A percentile compares a stretch with the other conserved stretches of the same genome.
phyloP scores from a whole-genome alignment of 2,329 filamentous ascomycete genomes.

The Penicillium brevicompactum region DNA sequence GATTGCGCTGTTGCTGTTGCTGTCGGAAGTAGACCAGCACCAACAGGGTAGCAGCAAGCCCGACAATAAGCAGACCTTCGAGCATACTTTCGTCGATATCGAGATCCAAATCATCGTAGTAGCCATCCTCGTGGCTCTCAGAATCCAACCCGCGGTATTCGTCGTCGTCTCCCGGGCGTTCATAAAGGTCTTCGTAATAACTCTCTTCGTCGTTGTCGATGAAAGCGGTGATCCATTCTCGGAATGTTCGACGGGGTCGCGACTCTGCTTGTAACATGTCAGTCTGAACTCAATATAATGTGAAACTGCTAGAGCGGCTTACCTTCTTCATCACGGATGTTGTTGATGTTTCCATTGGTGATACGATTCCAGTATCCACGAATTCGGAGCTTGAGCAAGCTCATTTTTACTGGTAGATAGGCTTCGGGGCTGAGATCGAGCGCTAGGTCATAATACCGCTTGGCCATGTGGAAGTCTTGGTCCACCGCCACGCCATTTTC shows the following conservation, averaged over 20 bases:
- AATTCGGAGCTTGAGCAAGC: slow-evolving; percentile 78
- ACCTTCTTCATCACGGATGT: slow-evolving; percentile 87
- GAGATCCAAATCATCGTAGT: slow-evolving; percentile 62
- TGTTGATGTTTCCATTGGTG: slow-evolving; percentile 87
- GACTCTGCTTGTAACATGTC: slow-evolving; percentile 53
- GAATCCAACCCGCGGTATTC: slow-evolving; percentile 28
- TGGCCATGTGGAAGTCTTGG: slow-evolving; percentile 96
- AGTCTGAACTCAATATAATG: background rate
- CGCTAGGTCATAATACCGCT: slow-evolving; percentile 92
- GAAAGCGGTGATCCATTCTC: slow-evolving; percentile 87
- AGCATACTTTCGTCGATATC: slow-evolving; percentile 75
- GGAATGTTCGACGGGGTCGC: slow-evolving; percentile 73
- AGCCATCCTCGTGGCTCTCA: slow-evolving; percentile 50
- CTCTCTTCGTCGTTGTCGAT: slow-evolving; percentile 71
- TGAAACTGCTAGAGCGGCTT: slow-evolving; percentile 37
- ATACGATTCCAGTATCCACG: slow-evolving; percentile 94
- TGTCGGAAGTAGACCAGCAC: slow-evolving; percentile 75
- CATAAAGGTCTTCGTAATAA: slow-evolving; percentile 61
- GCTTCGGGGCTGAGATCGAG: slow-evolving; percentile 90
- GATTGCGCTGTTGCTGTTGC: slow-evolving; percentile 49
- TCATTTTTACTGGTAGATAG: slow-evolving; percentile 88
- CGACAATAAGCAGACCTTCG: slow-evolving; percentile 82
- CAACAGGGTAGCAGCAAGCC: slow-evolving; percentile 71
- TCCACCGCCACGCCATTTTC: slow-evolving; percentile 91
- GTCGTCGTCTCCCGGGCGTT: slow-evolving; percentile 41